Base-by-base conservation (phyloP, 225 moss, liverwort and hornwort species). In the Ulota crispa region DNA sequence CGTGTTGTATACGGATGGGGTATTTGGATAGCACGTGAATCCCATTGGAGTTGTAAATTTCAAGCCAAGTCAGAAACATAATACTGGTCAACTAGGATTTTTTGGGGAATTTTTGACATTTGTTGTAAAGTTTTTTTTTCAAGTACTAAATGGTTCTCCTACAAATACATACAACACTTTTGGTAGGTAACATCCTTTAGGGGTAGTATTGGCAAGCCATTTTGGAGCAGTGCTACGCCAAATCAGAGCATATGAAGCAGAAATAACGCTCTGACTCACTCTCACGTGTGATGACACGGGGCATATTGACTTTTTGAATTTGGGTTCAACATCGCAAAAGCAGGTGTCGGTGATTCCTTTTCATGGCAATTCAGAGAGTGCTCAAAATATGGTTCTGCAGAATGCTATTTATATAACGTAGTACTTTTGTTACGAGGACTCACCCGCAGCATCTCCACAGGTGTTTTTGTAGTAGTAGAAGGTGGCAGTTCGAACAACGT, bases 391-490 rank as follows among this genome's bases (percentile, higher is more conserved):
- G 20, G 2, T 70, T 20, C 47, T 47, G 20, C 11, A 50, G 6
- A 20, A 20, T 30, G 54, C 8, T 21, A 15, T 50, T 4, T 30
- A 50, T 70, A 15, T 12, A 52, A 50, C 3, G 20, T 31, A 30
- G 50, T 39, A 9, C 39, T 39, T 39, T 39, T 39, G 39, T 39
- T 39, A 39, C 7, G 50, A 32, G 18, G 24, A 64, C 59, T 12
- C 57, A 85, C 85, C 72, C 27, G 77, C 81, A 24, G 69, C 75
- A 9, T 85, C 77, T 28, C 72, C 72, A 13, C 23, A 77, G 1
- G 72, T 73, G 56, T 30, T 59, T 76, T 81, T 81, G 77, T 66
- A 67, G 72, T 71, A 67, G 57, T 83, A 73, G 43, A 67, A 84
- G 39, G 59, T 55, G 2, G 47, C 27, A 11, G 86, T 76, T 12